Evolutionary conservation across 1,139 yeast genomes (phyloP).

Genomic region (Yamadazyma jaroonii): DNA sequence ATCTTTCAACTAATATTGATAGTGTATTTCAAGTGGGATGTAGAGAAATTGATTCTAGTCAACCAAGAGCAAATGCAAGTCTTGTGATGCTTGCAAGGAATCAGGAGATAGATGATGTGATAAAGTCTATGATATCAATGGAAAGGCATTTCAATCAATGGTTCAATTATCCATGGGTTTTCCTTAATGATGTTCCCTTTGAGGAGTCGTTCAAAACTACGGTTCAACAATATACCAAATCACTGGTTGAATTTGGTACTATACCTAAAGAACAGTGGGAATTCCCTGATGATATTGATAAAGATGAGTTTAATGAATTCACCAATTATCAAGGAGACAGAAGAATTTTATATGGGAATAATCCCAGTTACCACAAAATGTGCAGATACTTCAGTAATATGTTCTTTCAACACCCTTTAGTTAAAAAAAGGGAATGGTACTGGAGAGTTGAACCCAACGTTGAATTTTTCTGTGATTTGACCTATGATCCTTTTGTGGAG

Average conservation of each 20-base stretch:
- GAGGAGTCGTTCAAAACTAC: conserved; percentile 55
- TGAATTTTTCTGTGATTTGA: conserved; percentile 81
- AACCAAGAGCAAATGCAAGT: conserved; percentile 65
- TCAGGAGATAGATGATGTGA: conserved; percentile 65
- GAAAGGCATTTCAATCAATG: conserved; percentile 89
- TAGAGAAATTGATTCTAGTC: conserved; percentile 29
- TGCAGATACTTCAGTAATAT: conserved; percentile 73
- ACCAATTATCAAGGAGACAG: conserved; percentile 75
- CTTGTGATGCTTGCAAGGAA: conserved; percentile 82
- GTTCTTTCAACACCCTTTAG: conserved; percentile 72
- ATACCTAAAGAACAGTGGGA: conserved; percentile 71
- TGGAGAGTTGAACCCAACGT: conserved; percentile 96
- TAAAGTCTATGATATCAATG: conserved; percentile 64
- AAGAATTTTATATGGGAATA: conserved; percentile 75
- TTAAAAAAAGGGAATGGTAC: conserved; percentile 75
- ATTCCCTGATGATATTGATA: conserved; percentile 29
- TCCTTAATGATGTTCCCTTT: conserved; percentile 77
- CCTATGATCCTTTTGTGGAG: conserved; percentile 85
- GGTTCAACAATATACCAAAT: conserved; percentile 48
- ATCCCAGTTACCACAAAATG: conserved; percentile 72
- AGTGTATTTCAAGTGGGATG: conserved; percentile 55
- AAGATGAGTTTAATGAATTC: conserved; percentile 46
- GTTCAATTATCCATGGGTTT: conserved; percentile 88
- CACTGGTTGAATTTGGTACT: conserved; percentile 66
- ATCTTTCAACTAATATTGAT: conserved; percentile 31